Evolutionary conservation across 768 basidiomycete genomes (phyloP).

Genomic region (Clavulina sp.): DNA sequence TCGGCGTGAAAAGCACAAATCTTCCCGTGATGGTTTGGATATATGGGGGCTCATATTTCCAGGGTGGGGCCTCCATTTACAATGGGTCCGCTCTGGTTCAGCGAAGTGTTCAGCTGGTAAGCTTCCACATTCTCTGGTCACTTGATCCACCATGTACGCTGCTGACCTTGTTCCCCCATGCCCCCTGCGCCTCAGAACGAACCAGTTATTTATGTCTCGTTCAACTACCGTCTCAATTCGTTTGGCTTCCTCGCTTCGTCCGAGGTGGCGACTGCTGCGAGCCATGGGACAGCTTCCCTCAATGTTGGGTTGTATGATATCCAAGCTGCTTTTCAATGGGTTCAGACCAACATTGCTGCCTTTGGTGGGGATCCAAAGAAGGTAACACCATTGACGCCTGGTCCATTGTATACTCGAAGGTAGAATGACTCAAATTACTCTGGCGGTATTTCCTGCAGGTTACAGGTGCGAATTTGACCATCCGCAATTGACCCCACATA

Average conservation of each 20-base stretch:
- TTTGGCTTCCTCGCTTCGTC: slow-evolving; percentile 1
- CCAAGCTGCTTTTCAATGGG: slow-evolving; percentile 4
- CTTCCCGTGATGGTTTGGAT: slow-evolving; percentile 4
- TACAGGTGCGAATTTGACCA: background rate
- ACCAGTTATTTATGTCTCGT: slow-evolving; percentile 4
- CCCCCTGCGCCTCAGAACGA: background rate
- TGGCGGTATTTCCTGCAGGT: background rate
- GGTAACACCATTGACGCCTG: background rate
- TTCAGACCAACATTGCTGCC: slow-evolving; percentile 1
- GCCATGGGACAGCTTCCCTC: background rate
- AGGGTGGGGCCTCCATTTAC: background rate
- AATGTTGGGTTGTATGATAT: slow-evolving; percentile 8
- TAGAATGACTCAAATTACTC: background rate
- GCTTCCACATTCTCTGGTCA: background rate
- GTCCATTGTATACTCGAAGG: background rate
- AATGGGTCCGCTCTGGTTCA: background rate
- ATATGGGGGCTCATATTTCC: background rate
- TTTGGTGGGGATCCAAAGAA: slow-evolving; percentile 8
- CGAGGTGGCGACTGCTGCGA: background rate
- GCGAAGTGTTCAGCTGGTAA: background rate
- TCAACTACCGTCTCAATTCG: slow-evolving; percentile 5
- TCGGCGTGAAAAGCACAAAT: too few species aligned
- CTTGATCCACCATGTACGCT: background rate
- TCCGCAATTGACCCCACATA: background rate
- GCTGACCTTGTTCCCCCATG: too few species aligned